Percentiles rank a stretch among this genome's conserved stretches.
Evolutionary conservation across 805 yeast species (phyloP).

Genomic region (Candida michaelii): DNA sequence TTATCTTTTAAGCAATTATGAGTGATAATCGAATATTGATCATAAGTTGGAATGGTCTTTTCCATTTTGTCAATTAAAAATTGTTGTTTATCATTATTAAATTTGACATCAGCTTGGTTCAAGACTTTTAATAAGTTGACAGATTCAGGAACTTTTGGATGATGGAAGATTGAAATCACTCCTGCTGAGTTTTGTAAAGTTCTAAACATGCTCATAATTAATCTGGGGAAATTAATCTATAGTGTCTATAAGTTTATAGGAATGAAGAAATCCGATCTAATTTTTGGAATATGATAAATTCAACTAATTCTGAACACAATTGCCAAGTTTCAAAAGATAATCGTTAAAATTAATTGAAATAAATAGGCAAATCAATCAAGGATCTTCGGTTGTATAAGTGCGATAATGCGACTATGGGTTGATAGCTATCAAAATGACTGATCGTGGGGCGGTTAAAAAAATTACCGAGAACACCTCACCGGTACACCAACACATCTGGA

Average conservation of each 20-base stretch:
- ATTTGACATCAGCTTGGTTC: constrained; percentile 28
- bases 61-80: constrained; percentile 39
- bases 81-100: constrained; percentile 29
- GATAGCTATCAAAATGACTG: too few relatives aligned
- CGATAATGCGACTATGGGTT: neutral
- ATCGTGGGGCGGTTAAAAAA: too few relatives aligned
- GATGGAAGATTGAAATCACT: constrained; percentile 42
- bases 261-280: too few relatives aligned
- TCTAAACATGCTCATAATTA: constrained; percentile 29
- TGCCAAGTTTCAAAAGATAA: too few relatives aligned
- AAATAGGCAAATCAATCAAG: neutral
- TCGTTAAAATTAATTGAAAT: too few relatives aligned
- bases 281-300: too few relatives aligned
- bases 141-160: constrained; percentile 33
- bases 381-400: constrained; percentile 3
- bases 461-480: too few relatives aligned
- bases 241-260: too few relatives aligned
- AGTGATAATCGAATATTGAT: constrained; percentile 34
- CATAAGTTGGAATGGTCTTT: constrained; percentile 43
- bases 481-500: too few relatives aligned
- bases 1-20: constrained; percentile 26
- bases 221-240: too few relatives aligned
- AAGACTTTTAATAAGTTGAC: constrained; percentile 30
- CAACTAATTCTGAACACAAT: too few relatives aligned
- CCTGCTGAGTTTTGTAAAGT: constrained; percentile 43